Evolutionary conservation across 176 grass and related monocot genomes (phyloP).

Genomic region (Eleusine indica): DNA sequence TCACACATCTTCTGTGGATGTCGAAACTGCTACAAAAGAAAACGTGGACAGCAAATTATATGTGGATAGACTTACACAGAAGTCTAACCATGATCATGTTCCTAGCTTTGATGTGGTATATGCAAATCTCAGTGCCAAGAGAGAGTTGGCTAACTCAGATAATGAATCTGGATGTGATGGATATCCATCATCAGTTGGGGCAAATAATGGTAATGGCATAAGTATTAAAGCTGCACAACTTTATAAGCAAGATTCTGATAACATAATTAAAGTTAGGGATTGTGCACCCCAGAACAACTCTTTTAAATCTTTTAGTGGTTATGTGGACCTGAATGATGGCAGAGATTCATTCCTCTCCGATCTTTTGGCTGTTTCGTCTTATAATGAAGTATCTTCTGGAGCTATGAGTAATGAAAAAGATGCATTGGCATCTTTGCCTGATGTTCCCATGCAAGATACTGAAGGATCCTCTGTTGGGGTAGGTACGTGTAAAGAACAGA

Average conservation of each 20-base stretch:
- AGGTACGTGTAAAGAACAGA: constrained; percentile 23
- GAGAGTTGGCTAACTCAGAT: constrained; percentile 21
- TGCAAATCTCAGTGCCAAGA: constrained; percentile 9
- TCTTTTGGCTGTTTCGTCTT: constrained; percentile 6
- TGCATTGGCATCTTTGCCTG: constrained; percentile 6
- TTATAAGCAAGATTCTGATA: constrained; percentile 23
- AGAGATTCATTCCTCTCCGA: not conserved
- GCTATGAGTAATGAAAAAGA: constrained; percentile 24
- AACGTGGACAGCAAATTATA: not conserved
- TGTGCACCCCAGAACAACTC: constrained; percentile 4
- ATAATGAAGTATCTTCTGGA: constrained; percentile 25
- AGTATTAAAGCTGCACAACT: constrained; percentile 12
- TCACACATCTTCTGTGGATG: constrained; percentile 30
- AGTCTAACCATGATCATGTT: not conserved
- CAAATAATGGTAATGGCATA: constrained; percentile 15
- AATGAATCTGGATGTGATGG: constrained; percentile 18
- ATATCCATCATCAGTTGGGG: not conserved
- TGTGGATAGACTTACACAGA: not conserved
- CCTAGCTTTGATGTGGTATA: not conserved
- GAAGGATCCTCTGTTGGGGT: constrained; percentile 16
- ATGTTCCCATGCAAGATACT: constrained; percentile 18
- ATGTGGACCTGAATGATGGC: constrained; percentile 24
- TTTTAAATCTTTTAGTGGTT: constrained; percentile 15
- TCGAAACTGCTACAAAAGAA: constrained; percentile 16
- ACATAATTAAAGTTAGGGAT: constrained; percentile 3